Percentiles rank a stretch among this genome's conserved stretches.
These are phyloP conservation scores for Eucalyptus shirleyi DNA, from an alignment of 345 rosid genomes.

Conservation along the genomic window DNA sequence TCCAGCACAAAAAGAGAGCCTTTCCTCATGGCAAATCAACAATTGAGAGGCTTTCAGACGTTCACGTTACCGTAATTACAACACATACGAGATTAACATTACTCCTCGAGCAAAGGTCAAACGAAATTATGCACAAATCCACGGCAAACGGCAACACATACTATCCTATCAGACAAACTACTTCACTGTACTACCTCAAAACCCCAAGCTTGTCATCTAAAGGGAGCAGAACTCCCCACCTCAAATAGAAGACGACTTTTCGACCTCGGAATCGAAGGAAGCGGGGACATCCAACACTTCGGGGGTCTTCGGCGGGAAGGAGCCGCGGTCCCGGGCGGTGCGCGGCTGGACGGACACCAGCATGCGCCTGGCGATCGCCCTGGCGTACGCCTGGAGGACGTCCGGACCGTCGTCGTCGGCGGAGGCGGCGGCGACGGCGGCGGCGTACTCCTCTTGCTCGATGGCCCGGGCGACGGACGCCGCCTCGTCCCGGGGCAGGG, in stretches of 20 bases:
- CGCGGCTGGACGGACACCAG: not conserved
- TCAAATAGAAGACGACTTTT: not conserved
- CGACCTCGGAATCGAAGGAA: not conserved
- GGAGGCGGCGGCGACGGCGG: not conserved
- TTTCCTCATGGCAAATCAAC: not conserved
- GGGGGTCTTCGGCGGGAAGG: not conserved
- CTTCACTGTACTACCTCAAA: not conserved
- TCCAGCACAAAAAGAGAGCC: not conserved
- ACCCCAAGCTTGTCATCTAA: not conserved
- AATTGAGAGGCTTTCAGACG: not conserved
- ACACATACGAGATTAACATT: not conserved
- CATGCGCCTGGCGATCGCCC: slow-evolving; percentile 7
- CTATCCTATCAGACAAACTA: not conserved
- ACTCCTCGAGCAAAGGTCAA: not conserved
- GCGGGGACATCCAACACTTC: not conserved
- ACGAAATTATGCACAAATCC: not conserved
- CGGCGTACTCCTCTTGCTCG: slow-evolving; percentile 3
- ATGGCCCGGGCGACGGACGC: not conserved
- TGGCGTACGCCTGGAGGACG: slow-evolving; percentile 5
- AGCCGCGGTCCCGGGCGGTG: not conserved
- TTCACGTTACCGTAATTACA: not conserved
- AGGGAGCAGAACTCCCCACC: not conserved
- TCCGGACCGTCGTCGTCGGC: not conserved
- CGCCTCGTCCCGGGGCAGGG: not conserved
- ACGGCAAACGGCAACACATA: not conserved